These are phyloP conservation scores for Clavariopsis aquatica DNA, from an alignment of 495 filamentous ascomycete species.

Conservation along the genomic window DNA sequence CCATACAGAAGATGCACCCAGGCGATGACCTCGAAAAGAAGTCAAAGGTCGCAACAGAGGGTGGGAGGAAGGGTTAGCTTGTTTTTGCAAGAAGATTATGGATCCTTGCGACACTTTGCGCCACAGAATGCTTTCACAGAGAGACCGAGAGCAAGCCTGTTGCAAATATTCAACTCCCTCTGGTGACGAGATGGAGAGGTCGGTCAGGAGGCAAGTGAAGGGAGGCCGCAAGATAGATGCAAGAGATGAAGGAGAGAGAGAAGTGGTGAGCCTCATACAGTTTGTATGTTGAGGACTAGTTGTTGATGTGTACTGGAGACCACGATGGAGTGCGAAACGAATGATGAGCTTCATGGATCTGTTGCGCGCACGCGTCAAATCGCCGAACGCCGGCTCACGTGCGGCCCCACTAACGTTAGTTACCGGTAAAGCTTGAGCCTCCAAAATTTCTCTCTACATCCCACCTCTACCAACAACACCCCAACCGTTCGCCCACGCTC, in stretches of 20 bases:
- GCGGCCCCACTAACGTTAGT: slow-evolving; percentile 6
- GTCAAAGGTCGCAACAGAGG: too few relatives aligned
- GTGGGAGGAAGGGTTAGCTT: too few relatives aligned
- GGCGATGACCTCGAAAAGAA: too few relatives aligned
- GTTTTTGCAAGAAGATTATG: not conserved
- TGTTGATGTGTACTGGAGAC: too few relatives aligned
- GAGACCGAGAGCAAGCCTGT: not conserved
- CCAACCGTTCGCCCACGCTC: not conserved
- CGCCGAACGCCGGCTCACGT: not conserved
- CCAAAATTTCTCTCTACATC: slow-evolving; percentile 8
- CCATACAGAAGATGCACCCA: not conserved
- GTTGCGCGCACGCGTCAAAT: not conserved
- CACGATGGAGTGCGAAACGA: too few relatives aligned
- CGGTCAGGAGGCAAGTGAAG: not conserved
- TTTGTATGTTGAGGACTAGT: too few relatives aligned
- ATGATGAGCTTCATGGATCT: too few relatives aligned
- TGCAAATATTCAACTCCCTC: not conserved
- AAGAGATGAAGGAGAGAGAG: not conserved
- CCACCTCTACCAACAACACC: not conserved
- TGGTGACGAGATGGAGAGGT: not conserved
- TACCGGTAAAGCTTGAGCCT: slow-evolving; percentile 6
- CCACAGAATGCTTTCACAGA: not conserved
- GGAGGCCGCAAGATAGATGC: not conserved
- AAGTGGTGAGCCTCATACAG: not conserved
- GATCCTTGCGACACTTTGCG: not conserved